phyloP scores from a whole-genome alignment of 2,329 filamentous ascomycete species.

The Atkinsonella texensis region DNA sequence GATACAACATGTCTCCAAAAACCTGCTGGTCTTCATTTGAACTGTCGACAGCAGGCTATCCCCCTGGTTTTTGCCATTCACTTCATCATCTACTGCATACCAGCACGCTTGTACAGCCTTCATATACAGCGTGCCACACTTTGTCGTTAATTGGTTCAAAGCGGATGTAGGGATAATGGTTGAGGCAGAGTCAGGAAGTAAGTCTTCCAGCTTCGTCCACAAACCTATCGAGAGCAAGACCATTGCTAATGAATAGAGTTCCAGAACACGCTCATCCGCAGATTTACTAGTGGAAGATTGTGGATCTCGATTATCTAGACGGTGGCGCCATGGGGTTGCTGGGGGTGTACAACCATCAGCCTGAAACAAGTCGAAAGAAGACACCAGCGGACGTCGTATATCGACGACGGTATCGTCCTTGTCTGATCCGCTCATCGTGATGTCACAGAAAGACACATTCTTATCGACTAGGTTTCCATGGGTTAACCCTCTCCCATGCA shows the following conservation, averaged over 20 bases:
- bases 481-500: conserved; percentile 56
- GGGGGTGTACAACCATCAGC: conserved; percentile 13
- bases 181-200: conserved; percentile 29
- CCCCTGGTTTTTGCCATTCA: conserved; percentile 31
- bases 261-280: conserved; percentile 46
- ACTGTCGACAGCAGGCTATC: conserved; percentile 42
- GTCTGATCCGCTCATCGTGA: conserved; percentile 27
- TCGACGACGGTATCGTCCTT: conserved; percentile 39
- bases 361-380: conserved; percentile 61
- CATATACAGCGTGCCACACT: conserved; percentile 64
- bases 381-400: conserved; percentile 56
- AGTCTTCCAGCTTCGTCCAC: conserved; percentile 54
- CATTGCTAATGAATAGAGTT: conserved; percentile 63
- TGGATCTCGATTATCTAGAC: conserved; percentile 44
- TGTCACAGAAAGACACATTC: conserved; percentile 54
- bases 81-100: conserved; percentile 53
- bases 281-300: conserved; percentile 35
- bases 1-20: conserved; percentile 48
- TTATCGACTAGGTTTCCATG: conserved; percentile 59
- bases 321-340: conserved; percentile 41
- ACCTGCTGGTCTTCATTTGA: conserved; percentile 43
- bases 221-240: conserved; percentile 63
- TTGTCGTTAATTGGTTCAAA: conserved; percentile 49
- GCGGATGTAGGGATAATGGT: conserved; percentile 48
- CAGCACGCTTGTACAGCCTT: conserved; percentile 63